Evolutionary conservation across 2,329 filamentous ascomycete genomes (phyloP).

Genomic region (Chrysosporium keratinophilum): DNA sequence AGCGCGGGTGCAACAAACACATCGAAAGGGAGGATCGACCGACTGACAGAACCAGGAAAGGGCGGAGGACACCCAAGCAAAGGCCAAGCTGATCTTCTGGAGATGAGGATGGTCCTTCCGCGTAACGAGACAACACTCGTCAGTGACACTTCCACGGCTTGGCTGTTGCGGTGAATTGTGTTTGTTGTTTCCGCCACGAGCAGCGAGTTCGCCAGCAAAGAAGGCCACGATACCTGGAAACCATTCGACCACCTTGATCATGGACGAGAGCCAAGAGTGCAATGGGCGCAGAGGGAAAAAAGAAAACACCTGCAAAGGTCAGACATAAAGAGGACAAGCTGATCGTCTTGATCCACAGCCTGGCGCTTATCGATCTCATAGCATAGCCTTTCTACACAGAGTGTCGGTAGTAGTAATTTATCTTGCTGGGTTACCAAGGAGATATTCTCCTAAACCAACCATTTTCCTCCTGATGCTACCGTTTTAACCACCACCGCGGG

Average conservation of each 20-base stretch:
- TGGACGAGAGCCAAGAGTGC: neutral
- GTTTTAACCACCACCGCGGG: neutral
- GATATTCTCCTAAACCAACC: neutral
- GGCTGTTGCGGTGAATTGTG: neutral
- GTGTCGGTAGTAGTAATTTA: neutral
- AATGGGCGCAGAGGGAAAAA: neutral
- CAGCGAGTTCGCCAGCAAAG: neutral
- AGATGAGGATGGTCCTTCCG: neutral
- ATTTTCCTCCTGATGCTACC: neutral
- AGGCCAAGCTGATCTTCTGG: conserved; percentile 2
- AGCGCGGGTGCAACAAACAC: neutral
- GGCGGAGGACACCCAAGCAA: neutral
- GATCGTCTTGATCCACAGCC: neutral
- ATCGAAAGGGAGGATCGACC: neutral
- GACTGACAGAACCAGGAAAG: neutral
- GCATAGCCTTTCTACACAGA: neutral
- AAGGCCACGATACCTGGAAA: neutral
- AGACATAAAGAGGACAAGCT: neutral
- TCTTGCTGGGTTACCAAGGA: neutral
- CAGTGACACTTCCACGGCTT: conserved; percentile 5
- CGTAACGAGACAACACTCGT: neutral
- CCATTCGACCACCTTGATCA: neutral
- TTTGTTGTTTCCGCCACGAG: neutral
- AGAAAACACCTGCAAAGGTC: neutral
- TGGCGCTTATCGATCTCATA: conserved; percentile 1